phyloP scores from a whole-genome alignment of 345 rosid species.

The Kernera saxatilis region DNA sequence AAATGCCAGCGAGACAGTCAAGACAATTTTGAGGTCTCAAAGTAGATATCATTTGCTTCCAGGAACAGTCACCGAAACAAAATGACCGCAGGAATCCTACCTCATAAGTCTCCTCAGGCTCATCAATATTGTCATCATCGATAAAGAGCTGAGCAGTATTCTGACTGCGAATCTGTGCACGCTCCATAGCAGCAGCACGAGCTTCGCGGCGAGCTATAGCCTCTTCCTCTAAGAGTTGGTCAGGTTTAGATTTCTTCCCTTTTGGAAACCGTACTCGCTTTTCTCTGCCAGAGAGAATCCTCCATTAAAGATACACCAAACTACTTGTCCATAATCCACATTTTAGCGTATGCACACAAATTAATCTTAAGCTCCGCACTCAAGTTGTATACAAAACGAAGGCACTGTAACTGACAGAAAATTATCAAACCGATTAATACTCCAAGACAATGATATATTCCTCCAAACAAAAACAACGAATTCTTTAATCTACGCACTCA shows the following conservation, averaged over 20 bases:
- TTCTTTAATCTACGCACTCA: not conserved
- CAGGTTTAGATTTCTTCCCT: conserved; percentile 79
- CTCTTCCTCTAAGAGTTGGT: conserved; percentile 34
- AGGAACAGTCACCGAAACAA: not conserved
- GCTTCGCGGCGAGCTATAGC: conserved; percentile 40
- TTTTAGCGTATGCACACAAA: conserved; percentile 16
- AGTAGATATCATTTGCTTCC: not conserved
- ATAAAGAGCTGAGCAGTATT: conserved; percentile 46
- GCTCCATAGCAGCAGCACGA: conserved; percentile 73
- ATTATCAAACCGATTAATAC: conserved; percentile 4
- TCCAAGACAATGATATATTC: not conserved
- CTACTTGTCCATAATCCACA: conserved; percentile 16
- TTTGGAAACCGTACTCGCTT: conserved; percentile 88
- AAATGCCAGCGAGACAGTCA: not conserved
- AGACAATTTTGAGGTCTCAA: not conserved
- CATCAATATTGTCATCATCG: conserved; percentile 41
- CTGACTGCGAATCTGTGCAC: conserved; percentile 61
- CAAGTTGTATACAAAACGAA: conserved; percentile 11
- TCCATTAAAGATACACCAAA: conserved; percentile 24
- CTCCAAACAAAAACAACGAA: not conserved
- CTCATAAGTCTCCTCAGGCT: conserved; percentile 70
- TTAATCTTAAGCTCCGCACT: conserved; percentile 7
- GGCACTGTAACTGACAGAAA: conserved; percentile 10
- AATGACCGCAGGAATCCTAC: conserved; percentile 30
- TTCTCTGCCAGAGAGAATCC: conserved; percentile 45